Evolutionary conservation across 352 stramenopile genomes (phyloP), one percentile per base, ranked within the genome.

Genomic region (Pythium aquatile): DNA sequence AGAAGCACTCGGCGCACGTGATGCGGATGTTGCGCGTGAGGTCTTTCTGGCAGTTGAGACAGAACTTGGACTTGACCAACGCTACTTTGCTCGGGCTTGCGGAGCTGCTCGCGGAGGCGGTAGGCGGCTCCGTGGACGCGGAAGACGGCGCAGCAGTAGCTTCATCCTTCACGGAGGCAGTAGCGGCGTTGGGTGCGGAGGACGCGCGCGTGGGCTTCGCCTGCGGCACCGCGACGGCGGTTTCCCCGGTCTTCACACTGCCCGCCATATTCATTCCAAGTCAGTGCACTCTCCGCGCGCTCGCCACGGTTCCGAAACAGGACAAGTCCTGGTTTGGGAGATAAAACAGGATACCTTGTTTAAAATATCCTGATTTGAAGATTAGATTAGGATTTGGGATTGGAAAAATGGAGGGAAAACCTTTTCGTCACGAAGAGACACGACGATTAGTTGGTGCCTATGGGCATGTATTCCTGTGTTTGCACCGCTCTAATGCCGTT

Each of bases 31-130:
- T 91, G 73, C 87, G 84, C 59, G 80, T 76, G 58, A 93, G 72
- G 63, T 95, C 84, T 64, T 92, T 91, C 66, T 92, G 84, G 70
- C 87, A 95, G 75, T 93, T 92, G 65, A 91, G 72, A 61, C 87
- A 95, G 65, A 84, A 84, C 60, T 92, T 92, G 73, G 79, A 79
- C 64, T 91, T 90, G 58, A 67, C 69, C 17, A 63, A 59, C 66
- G 58, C 54, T 48, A 71, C 52, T 66, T 70, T 65, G 16, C 32
- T 33, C 2, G 44, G 33, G 11, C 56, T 63, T 39, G 56, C 8
- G 11, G 11, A n/a, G 39, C 17, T 47, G 42, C 39, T 62, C 16
- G 55, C 35, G 33, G 46, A 28, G 16, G 10, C 32, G 24, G 40
- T 61, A 5, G 63, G 39, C 5, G 47, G 1, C 24, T 44, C 46